Base-by-base conservation (phyloP, 805 yeast species). In the Hanseniaspora pseudoguilliermondii region DNA sequence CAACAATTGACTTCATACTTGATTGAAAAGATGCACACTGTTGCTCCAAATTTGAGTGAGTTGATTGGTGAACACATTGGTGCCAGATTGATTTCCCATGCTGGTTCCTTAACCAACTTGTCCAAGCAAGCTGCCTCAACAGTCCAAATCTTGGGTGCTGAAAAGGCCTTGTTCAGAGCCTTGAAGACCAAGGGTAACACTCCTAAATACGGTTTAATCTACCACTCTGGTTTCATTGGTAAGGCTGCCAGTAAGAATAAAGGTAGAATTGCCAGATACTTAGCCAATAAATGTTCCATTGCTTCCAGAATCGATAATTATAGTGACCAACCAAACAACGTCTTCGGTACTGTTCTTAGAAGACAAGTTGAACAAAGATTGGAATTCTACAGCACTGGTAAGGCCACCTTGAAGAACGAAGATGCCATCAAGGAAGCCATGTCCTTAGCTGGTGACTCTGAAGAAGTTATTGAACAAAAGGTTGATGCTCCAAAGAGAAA, bases 111-210 rank as follows among this genome's bases (percentile, higher is more conserved):
- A 71, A 90, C 96, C 61, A 91, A 86, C 75, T 76, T 93, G 70
- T 89, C 97, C 58, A 93, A 93, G 71, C 96, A 90, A 75, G 97
- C 98, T 66, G 98, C 98, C 57, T 93, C 98, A 25, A 93, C 98
- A 58, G 97, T 93, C 59, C 98, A 93, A 78, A 89, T 89, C 65
- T 79, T 89, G 68, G 97, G 97, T 74, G 96, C 97, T 65, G 97
- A 89, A 75, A 89, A 89, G 80, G 96, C 96, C 54, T 78, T 89
- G 63, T 89, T 89, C 79, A 83, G 96, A 74, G 97, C 97, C 60
- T 80, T 89, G 71, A 89, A 89, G 77, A 90, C 96, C 61, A 89
- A 89, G 75, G 95, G 95, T 71, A 87, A 90, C 75, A 89, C 97
- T 63, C 97, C 97, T 63, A 89, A 89, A 71, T 89, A 89, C 72